Conservation (phyloP, 345 rosid genomes). For the Salix udensis region DNA sequence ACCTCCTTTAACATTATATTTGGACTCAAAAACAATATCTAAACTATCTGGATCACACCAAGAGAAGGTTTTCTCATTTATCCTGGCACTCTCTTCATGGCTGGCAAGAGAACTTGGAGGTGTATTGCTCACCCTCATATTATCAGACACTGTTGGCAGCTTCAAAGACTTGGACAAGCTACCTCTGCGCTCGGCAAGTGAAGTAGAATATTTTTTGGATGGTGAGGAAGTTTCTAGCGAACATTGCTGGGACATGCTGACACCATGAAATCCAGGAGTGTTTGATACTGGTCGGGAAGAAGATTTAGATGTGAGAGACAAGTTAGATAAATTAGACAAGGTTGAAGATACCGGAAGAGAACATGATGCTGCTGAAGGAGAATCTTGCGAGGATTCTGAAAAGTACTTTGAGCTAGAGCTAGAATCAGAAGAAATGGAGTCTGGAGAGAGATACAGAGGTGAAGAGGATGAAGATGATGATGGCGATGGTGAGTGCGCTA, state of each 20-base stretch:
- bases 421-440: conserved; percentile 66
- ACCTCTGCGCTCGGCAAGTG: conserved; percentile 91
- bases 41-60: conserved; percentile 38
- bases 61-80: conserved; percentile 28
- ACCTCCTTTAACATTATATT: conserved; percentile 35
- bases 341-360: conserved; percentile 52
- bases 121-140: conserved; percentile 30
- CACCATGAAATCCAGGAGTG: conserved; percentile 31
- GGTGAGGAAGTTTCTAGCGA: conserved; percentile 33
- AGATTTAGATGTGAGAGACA: conserved; percentile 43
- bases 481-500: conserved; percentile 57
- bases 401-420: conserved; percentile 53
- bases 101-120: conserved; percentile 20
- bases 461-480: conserved; percentile 59
- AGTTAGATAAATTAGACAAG: conserved; percentile 60
- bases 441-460: conserved; percentile 72
- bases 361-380: conserved; percentile 60
- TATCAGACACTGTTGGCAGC: conserved; percentile 57
- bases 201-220: conserved; percentile 47
- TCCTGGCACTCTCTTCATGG: conserved; percentile 30
- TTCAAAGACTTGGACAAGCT: conserved; percentile 61
- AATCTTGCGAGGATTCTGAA: conserved; percentile 63
- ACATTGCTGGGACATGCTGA: conserved; percentile 31
- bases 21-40: conserved; percentile 55
- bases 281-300: conserved; percentile 37